phyloP scores from a whole-genome alignment of 345 rosid species.

The Populus tremula region DNA sequence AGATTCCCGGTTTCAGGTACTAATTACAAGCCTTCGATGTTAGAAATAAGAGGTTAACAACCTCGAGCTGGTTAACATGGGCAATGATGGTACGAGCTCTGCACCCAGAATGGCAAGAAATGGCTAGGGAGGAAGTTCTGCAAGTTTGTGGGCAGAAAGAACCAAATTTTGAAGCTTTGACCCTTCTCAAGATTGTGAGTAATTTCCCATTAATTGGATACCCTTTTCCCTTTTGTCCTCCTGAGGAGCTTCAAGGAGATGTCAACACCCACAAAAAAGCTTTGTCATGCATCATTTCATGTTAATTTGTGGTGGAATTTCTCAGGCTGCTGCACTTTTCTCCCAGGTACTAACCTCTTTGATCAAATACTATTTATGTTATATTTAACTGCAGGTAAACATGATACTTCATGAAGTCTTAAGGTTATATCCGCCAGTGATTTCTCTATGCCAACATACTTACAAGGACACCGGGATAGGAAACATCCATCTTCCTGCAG shows the following conservation, averaged over 20 bases:
- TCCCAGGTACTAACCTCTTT: background rate
- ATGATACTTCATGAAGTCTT: conserved; percentile 35
- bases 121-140: conserved; percentile 49
- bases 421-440: conserved; percentile 49
- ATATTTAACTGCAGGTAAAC: conserved; percentile 30
- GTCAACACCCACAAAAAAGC: too few species aligned
- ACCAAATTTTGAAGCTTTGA: conserved; percentile 28
- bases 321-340: background rate
- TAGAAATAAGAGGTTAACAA: conserved; percentile 17
- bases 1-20: conserved; percentile 56
- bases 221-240: too few species aligned
- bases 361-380: background rate
- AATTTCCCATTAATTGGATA: background rate
- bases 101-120: conserved; percentile 59
- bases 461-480: conserved; percentile 30
- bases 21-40: background rate
- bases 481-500: conserved; percentile 34
- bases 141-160: conserved; percentile 29
- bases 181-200: conserved; percentile 39
- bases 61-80: conserved; percentile 49
- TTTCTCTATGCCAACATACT: conserved; percentile 29
- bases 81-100: conserved; percentile 40
- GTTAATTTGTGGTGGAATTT: too few species aligned
- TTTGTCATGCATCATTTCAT: too few species aligned
- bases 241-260: too few species aligned